phyloP scores from a whole-genome alignment of 2,329 filamentous ascomycete species.

The Cucurbitaria berberidis region DNA sequence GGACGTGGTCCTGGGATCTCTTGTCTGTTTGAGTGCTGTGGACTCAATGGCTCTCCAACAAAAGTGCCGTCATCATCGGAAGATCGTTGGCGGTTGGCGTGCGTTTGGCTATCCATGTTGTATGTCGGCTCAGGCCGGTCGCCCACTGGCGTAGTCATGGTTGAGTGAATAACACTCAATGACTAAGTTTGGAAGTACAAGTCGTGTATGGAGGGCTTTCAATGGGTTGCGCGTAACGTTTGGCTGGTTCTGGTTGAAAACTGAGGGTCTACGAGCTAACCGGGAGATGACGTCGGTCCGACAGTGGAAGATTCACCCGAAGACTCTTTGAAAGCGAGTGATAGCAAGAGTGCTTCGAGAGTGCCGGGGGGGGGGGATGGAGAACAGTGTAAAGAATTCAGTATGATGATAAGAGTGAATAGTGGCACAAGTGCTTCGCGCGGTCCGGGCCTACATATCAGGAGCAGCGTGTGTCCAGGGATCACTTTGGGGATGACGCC shows the following conservation, averaged over 20 bases:
- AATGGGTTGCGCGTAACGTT: slow-evolving; percentile 7
- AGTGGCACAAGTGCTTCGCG: not conserved
- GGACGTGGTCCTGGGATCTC: slow-evolving; percentile 11
- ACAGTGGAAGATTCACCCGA: slow-evolving; percentile 7
- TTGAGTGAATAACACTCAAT: slow-evolving; percentile 11
- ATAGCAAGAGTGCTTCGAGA: slow-evolving; percentile 1
- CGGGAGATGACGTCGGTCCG: slow-evolving; percentile 13
- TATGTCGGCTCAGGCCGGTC: slow-evolving; percentile 48
- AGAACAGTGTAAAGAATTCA: not conserved
- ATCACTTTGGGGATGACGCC: slow-evolving; percentile 25
- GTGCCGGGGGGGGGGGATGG: not conserved
- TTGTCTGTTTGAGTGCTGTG: slow-evolving; percentile 32
- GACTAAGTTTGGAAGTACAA: not conserved
- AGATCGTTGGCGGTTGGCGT: slow-evolving; percentile 36
- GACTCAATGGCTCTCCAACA: slow-evolving; percentile 44
- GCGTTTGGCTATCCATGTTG: slow-evolving; percentile 38
- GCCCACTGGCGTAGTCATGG: slow-evolving; percentile 45
- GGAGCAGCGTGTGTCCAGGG: slow-evolving; percentile 13
- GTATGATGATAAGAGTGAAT: not conserved
- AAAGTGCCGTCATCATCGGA: slow-evolving; percentile 49
- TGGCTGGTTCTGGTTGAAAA: slow-evolving; percentile 1
- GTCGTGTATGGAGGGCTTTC: not conserved
- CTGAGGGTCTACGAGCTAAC: not conserved
- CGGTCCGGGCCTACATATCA: slow-evolving; percentile 20
- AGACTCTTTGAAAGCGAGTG: slow-evolving; percentile 4